Evolutionary conservation across 2,329 filamentous ascomycete genomes (phyloP).

Genomic region (Waltergamsia citrina): DNA sequence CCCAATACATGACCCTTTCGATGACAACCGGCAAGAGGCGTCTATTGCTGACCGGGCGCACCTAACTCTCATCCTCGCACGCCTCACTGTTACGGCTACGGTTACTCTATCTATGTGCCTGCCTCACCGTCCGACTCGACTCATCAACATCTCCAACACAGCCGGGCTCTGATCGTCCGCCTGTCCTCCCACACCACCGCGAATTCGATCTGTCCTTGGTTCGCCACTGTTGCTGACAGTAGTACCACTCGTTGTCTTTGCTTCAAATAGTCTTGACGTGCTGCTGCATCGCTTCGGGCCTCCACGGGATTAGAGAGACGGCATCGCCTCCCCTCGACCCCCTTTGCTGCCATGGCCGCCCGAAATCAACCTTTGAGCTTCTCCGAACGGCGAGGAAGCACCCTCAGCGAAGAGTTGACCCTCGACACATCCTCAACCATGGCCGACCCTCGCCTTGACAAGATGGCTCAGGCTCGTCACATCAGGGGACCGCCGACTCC

Average conservation of each 20-base stretch:
- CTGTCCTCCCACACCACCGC: too few species aligned
- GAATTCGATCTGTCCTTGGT: too few species aligned
- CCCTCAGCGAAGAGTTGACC: slow-evolving; percentile 46
- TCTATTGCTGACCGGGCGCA: too few species aligned
- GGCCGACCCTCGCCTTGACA: slow-evolving; percentile 40
- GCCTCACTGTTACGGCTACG: too few species aligned
- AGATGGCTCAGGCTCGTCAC: slow-evolving; percentile 30
- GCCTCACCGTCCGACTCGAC: too few species aligned
- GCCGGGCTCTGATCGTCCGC: neutral
- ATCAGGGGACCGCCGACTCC: slow-evolving; percentile 53
- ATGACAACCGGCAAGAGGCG: too few species aligned
- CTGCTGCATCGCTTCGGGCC: neutral
- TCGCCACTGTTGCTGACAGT: too few species aligned
- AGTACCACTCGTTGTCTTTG: too few species aligned
- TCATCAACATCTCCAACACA: too few species aligned
- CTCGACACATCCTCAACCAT: slow-evolving; percentile 37
- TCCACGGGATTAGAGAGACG: neutral
- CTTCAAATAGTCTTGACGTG: neutral
- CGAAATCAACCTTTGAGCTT: slow-evolving; percentile 41
- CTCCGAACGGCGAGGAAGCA: slow-evolving; percentile 51
- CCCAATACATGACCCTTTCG: too few species aligned
- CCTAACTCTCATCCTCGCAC: too few species aligned
- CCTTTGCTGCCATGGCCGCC: slow-evolving; percentile 2
- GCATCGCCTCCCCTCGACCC: neutral
- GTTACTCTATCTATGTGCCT: too few species aligned